phyloP scores from a whole-genome alignment of 495 filamentous ascomycete genomes.

The Hyphodiscus hymeniophilus region DNA sequence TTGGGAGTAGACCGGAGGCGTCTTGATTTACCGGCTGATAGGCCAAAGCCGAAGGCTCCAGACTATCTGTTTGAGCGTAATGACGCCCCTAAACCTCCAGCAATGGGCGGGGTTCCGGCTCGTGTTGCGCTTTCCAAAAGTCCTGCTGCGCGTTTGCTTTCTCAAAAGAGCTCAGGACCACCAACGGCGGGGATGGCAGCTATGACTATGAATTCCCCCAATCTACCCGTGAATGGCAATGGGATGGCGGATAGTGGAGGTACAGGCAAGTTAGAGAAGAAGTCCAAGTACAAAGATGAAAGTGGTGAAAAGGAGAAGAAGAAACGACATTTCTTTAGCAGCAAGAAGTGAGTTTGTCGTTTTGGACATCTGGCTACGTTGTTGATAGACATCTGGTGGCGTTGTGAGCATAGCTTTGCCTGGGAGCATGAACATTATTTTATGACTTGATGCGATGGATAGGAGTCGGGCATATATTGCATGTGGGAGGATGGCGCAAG shows the following conservation, averaged over 20 bases:
- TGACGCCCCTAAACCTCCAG: constrained; percentile 39
- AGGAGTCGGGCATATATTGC: too few relatives aligned
- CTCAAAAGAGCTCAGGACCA: constrained; percentile 17
- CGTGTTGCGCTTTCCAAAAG: constrained; percentile 3
- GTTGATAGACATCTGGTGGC: too few relatives aligned
- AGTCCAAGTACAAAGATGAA: constrained; percentile 55
- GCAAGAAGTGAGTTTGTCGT: constrained; percentile 48
- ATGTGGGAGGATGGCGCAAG: too few relatives aligned
- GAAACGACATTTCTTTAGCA: constrained; percentile 70
- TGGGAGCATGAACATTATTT: too few relatives aligned
- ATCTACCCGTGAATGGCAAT: constrained; percentile 24
- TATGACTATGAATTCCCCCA: constrained; percentile 42
- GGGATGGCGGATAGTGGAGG: too few relatives aligned
- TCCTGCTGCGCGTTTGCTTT: neutral
- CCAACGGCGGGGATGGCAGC: constrained; percentile 49
- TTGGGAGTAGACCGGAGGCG: constrained; percentile 63
- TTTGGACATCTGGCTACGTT: too few relatives aligned
- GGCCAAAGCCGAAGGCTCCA: constrained; percentile 71
- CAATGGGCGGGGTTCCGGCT: constrained; percentile 16
- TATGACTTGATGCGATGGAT: too few relatives aligned
- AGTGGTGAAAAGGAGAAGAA: constrained; percentile 67
- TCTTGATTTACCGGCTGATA: constrained; percentile 73
- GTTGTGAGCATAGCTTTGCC: too few relatives aligned
- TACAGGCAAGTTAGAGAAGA: constrained; percentile 43
- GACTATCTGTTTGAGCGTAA: constrained; percentile 81